Evolutionary conservation across 164 flowering plant genomes (phyloP).

Genomic region (Aristolochia californica): DNA sequence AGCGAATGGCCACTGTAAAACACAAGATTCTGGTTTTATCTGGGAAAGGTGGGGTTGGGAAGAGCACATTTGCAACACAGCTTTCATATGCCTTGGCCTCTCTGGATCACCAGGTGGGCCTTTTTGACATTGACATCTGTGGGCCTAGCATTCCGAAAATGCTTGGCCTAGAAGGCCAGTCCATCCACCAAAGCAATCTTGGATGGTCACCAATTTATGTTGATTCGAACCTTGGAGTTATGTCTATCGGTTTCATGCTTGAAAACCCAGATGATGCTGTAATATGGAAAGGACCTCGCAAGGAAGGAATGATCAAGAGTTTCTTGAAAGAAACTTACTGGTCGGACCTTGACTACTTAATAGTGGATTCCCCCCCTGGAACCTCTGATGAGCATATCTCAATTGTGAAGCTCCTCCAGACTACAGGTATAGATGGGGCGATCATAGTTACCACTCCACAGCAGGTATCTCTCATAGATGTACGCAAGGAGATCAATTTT

Average conservation of each 20-base stretch:
- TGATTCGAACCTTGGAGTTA: conserved; percentile 88
- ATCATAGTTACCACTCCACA: conserved; percentile 90
- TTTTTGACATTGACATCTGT: conserved; percentile 86
- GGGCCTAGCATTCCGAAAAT: conserved; percentile 96
- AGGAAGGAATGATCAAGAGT: conserved; percentile 78
- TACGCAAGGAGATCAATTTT: conserved; percentile 82
- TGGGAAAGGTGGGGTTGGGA: conserved; percentile 97
- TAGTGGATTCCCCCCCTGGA: conserved; percentile 94
- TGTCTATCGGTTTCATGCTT: conserved; percentile 94
- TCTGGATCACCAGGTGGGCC: conserved; percentile 83
- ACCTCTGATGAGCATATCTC: conserved; percentile 97
- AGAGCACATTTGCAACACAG: conserved; percentile 93
- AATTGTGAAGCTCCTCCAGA: conserved; percentile 65
- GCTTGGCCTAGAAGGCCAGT: conserved; percentile 96
- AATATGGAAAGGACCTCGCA: conserved; percentile 94
- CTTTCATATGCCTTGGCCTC: conserved; percentile 75
- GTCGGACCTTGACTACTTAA: conserved; percentile 88
- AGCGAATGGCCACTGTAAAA: conserved; percentile 86
- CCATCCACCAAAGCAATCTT: conserved; percentile 83
- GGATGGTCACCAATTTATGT: conserved; percentile 94
- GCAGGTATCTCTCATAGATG: conserved; percentile 84
- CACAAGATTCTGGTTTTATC: conserved; percentile 89
- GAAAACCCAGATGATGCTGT: conserved; percentile 87
- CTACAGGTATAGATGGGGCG: conserved; percentile 85
- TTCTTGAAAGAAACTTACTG: conserved; percentile 84